Evolutionary conservation across 768 basidiomycete species (phyloP), one percentile per base, ranked within the genome.

Genomic region (Lentinula sp.): DNA sequence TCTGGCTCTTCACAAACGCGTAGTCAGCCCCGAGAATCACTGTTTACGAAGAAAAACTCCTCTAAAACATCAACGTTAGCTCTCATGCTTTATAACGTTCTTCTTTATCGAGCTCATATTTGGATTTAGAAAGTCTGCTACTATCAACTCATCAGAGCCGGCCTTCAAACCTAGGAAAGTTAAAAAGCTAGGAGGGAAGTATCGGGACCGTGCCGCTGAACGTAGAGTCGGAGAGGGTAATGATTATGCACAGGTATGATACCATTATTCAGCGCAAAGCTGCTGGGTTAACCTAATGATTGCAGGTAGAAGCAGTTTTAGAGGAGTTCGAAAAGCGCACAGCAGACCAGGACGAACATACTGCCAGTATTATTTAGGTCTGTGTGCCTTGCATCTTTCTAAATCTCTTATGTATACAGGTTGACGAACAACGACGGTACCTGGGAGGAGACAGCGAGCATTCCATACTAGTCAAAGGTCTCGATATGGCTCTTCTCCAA

Each of bases 401-500:
- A 4, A 57, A 34, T 57, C 37, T 4, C 46, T 23, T 23, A 23
- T 37, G 3, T 50, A 28, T 45, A 13, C 64, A 91, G 88, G 76
- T 92, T 16, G 90, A 91, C 59, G 80, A 84, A 58, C 83, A 92
- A 68, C 79, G 93, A 39, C 79, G 78, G 60, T 91, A 90, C 70
- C 82, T 94, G 5, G 93, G 93, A 16, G 91, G 93, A 40, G 92
- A 96, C 70, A 84, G 86, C 45, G 81, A 89, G 61, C 93, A 95
- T 70, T 86, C 91, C 10, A 82, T 95, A 60, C 83, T 95, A 10
- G 91, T 95, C 45, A 96, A 94, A 68, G 93, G 93, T 31, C 85
- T 98, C 50, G 95, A 98, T 69, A 80, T 88, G 65, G 88, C 92
- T 0, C 81, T 97, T 6, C 78, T 97, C 15, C 89, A 93, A 67